Evolutionary conservation across 2,329 filamentous ascomycete species (phyloP), one percentile per base, ranked within the genome.

Genomic region (Diaporthe vaccinii): DNA sequence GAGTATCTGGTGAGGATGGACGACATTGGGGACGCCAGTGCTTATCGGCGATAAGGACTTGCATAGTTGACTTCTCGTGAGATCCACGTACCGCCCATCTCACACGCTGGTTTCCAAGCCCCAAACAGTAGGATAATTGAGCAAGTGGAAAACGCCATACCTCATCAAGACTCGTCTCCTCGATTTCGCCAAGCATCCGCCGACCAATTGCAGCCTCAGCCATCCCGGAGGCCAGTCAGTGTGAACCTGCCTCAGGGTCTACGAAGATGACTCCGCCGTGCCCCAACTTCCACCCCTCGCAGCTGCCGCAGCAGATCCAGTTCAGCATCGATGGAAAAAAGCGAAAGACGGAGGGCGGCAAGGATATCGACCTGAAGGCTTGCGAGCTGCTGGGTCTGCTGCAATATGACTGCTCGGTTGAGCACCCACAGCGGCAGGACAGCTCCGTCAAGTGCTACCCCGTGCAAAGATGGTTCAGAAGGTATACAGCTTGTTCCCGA

Each of bases 401-500:
- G 81, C 91, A 93, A 84, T 92, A 91, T 82, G 86, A 89, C 57
- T 93, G 91, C 81, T 82, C 86, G 76, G 87, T 92, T 58, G 84
- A 88, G 78, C 80, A 86, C 51, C 88, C 89, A 20, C 82, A 85
- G 62, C 80, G 82, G 49, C 81, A 79, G 69, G 82, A 89, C 75
- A 88, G 88, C 73, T 82, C 85, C 0, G 88, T 91, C 59, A 82
- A 83, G 75, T 93, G 91, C 81, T 89, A 85, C 83, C 88, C 89
- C 14, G 85, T 93, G 55, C 86, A 89, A 80, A 87, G 91, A 75
- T 85, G 90, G 80, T 93, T 92, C 80, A 86, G 91, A 76, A 87
- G 86, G 91, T 92, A 80, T 83, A 80, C 83, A 89, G 14, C 36
- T 20, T 28, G 20, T 41, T 7, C 25, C 20, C 41, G 12, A 8